These are phyloP conservation scores for Solanum tarapatanum DNA, from an alignment of 257 asterid genomes.

Conservation along the genomic window DNA sequence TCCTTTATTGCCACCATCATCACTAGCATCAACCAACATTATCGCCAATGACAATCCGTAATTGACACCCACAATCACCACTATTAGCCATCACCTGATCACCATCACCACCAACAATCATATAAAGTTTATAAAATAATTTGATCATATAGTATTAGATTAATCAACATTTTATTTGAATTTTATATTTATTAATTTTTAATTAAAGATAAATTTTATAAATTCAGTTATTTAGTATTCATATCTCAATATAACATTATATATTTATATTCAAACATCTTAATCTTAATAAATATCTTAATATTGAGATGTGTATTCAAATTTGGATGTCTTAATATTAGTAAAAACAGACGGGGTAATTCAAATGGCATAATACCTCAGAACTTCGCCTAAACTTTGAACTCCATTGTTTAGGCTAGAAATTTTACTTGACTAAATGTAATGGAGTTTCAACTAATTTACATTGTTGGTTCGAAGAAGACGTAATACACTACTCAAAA, in stretches of 20 bases:
- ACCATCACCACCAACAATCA: neutral
- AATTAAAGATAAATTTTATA: neutral
- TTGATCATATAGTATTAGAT: neutral
- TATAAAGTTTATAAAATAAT: too few relatives aligned
- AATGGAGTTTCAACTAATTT: too few relatives aligned
- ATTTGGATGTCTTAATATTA: too few relatives aligned
- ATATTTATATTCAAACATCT: neutral
- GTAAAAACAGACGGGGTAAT: too few relatives aligned
- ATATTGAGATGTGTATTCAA: neutral
- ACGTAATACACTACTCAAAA: too few relatives aligned
- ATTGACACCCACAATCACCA: neutral
- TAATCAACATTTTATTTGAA: neutral
- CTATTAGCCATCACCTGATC: neutral
- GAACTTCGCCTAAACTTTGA: too few relatives aligned
- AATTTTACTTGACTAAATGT: too few relatives aligned
- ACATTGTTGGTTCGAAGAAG: too few relatives aligned
- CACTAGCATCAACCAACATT: neutral
- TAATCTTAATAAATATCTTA: too few relatives aligned
- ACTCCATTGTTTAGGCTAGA: too few relatives aligned
- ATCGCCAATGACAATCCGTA: neutral
- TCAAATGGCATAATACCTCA: too few relatives aligned
- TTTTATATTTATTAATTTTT: too few relatives aligned
- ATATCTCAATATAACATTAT: neutral
- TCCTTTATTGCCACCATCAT: neutral
- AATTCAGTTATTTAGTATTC: neutral